Base-by-base conservation (phyloP, 106 monocot genomes). In the Dendrobium chrysotoxum region DNA sequence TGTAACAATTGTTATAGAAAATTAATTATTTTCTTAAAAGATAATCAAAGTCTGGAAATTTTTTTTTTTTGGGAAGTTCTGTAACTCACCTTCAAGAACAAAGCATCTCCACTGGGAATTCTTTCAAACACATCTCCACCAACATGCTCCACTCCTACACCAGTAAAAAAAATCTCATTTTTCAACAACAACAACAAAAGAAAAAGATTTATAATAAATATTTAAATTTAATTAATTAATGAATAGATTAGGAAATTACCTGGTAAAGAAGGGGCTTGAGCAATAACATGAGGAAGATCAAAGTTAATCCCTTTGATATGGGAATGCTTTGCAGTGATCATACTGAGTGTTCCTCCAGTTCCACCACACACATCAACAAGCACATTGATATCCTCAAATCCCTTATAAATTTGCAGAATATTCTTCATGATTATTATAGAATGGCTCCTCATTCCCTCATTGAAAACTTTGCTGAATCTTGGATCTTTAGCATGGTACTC, bases 401-500 rank as follows among this genome's bases (percentile, higher is more conserved):
- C 86, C 21, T 25, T 4, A 82, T 86, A 86, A 5, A 40, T 31
- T 3, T 83, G 58, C 0, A 90, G 82, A 5, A 92, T 77, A 26
- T 84, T 89, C 75, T 86, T 89, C 53, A 58, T 77, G 25, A 75
- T 64, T 4, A 90, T 78, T 53, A 84, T 81, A 28, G 89, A 82
- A 78, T 87, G 88, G 47, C 76, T 80, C n/a, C 79, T 82, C 92
- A 90, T 88, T 20, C 80, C 84, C 28, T 85, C 80, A 55, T 89
- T 92, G 83, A 92, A 92, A 35, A 89, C 41, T 54, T 78, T 81
- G 42, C 76, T 88, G 72, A 82, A 81, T 4, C 80, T 80, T 3
- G 77, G 83, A 75, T 89, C 89, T 18, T 57, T 84, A 8, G 64
- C 84, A 3, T 72, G 75, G 81, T 88, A 92, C 82, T 92, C 87